These are phyloP conservation scores for Scedosporium boydii DNA, from an alignment of 2,329 filamentous ascomycete genomes.

Conservation along the genomic window DNA sequence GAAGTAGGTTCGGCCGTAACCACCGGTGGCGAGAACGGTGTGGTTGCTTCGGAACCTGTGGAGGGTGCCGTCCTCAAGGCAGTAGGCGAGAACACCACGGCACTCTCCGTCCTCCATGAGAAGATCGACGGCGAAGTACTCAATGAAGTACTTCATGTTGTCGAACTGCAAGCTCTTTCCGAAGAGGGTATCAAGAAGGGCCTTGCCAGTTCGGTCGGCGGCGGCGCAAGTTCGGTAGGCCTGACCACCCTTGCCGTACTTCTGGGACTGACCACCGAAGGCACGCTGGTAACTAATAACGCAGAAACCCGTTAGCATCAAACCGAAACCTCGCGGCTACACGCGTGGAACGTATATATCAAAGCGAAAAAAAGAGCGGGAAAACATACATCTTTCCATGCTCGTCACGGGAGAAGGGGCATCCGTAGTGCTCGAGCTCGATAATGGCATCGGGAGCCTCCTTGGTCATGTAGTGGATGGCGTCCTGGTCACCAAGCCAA, in stretches of 20 bases:
- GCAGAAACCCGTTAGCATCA: neutral
- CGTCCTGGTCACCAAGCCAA: slow-evolving; percentile 95
- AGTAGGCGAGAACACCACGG: slow-evolving; percentile 93
- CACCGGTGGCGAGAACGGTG: slow-evolving; percentile 93
- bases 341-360: neutral
- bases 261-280: slow-evolving; percentile 93
- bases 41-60: slow-evolving; percentile 96
- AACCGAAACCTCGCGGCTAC: neutral
- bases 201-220: slow-evolving; percentile 93
- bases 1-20: slow-evolving; percentile 97
- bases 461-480: slow-evolving; percentile 97
- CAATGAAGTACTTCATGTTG: slow-evolving; percentile 99
- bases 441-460: slow-evolving; percentile 87
- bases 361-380: neutral
- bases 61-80: slow-evolving; percentile 96
- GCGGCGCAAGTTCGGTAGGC: slow-evolving; percentile 96
- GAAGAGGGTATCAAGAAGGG: slow-evolving; percentile 95
- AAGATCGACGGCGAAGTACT: slow-evolving; percentile 94
- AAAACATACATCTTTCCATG: slow-evolving; percentile 77
- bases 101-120: slow-evolving; percentile 97
- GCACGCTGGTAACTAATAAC: slow-evolving; percentile 77
- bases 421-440: slow-evolving; percentile 95
- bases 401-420: slow-evolving; percentile 92
- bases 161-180: slow-evolving; percentile 82
- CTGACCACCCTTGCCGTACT: slow-evolving; percentile 93